Conservation (phyloP, 371 early-diverging fungal genomes). For the Lichtheimia ornata region DNA sequence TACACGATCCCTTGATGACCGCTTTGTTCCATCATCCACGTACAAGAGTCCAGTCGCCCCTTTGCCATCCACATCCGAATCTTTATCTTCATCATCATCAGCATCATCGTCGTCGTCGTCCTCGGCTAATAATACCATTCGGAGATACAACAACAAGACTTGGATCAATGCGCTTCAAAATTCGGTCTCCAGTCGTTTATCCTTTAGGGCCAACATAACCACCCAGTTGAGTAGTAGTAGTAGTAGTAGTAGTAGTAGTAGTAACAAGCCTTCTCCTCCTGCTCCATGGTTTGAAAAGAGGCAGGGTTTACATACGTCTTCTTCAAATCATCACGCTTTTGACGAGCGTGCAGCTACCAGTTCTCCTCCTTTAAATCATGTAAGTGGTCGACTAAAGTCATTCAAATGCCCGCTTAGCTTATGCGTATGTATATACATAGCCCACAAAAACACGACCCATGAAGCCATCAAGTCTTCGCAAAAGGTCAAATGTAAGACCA, state of each 20-base stretch:
- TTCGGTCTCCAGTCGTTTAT: background rate
- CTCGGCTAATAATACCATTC: background rate
- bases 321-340: background rate
- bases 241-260: no score
- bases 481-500: background rate
- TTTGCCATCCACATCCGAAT: background rate
- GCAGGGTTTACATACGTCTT: background rate
- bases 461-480: slow-evolving; percentile 18
- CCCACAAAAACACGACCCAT: slow-evolving; percentile 16
- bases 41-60: no score
- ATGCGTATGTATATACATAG: background rate
- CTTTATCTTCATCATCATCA: background rate
- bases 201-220: background rate
- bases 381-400: background rate
- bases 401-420: background rate
- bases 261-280: background rate
- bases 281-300: background rate
- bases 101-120: background rate
- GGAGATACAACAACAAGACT: slow-evolving; percentile 2
- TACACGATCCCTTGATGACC: background rate
- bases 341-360: background rate
- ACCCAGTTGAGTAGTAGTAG: background rate
- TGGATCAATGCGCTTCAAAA: slow-evolving; percentile 8
- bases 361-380: slow-evolving; percentile 9
- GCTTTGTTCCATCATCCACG: no score